A percentile compares a stretch with the other conserved stretches of the same genome.
phyloP scores from a whole-genome alignment of 139 green algal species.

The Coelastrella sp. region DNA sequence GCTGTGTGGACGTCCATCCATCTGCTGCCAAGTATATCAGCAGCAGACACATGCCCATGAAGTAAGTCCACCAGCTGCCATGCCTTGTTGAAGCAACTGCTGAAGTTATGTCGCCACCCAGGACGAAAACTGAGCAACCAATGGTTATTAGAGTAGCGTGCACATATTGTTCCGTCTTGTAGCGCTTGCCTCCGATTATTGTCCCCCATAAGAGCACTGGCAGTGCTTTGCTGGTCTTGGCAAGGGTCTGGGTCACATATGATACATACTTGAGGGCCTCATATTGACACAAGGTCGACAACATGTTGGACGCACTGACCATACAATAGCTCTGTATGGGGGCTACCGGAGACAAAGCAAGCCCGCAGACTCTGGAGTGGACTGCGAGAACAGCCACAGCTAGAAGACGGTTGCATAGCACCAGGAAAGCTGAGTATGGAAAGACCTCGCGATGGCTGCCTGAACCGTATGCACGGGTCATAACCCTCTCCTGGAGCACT shows the following conservation, averaged over 20 bases:
- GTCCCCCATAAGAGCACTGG: constrained; percentile 94
- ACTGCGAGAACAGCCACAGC: constrained; percentile 54
- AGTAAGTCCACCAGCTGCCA: constrained; percentile 1
- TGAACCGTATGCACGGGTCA: constrained; percentile 71
- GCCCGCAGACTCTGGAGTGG: background rate
- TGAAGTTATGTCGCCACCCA: constrained; percentile 39
- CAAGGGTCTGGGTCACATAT: constrained; percentile 89
- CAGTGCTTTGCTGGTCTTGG: constrained; percentile 94
- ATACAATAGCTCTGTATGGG: constrained; percentile 23
- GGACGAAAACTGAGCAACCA: constrained; percentile 83
- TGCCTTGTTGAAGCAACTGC: background rate
- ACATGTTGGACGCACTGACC: constrained; percentile 25
- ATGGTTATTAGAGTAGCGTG: constrained; percentile 71
- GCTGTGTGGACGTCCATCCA: constrained; percentile 93
- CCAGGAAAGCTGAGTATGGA: constrained; percentile 84
- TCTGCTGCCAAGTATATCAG: constrained; percentile 88
- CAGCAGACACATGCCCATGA: constrained; percentile 76
- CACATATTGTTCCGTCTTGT: constrained; percentile 78
- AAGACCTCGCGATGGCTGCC: constrained; percentile 70
- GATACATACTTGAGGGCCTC: constrained; percentile 93
- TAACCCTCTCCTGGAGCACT: constrained; percentile 86
- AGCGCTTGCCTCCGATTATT: constrained; percentile 76
- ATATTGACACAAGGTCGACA: constrained; percentile 79
- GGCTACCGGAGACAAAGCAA: background rate
- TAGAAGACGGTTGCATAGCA: constrained; percentile 86